Percentiles rank a stretch among this genome's conserved stretches.
Evolutionary conservation across 1,139 yeast genomes (phyloP).

Genomic region (Yamadazyma spencermartinsiae): DNA sequence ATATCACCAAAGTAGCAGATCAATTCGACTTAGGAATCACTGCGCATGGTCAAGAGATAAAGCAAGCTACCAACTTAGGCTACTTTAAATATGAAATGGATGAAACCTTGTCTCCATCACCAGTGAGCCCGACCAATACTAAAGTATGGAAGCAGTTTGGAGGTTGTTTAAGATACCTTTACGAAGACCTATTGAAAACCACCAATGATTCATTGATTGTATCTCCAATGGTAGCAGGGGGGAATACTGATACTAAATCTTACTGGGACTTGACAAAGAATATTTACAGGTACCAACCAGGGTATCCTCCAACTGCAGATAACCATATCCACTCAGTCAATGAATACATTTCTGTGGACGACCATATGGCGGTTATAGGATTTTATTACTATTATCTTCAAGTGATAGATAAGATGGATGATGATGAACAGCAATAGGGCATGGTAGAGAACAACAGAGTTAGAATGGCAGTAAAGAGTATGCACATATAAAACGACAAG

Average conservation of each 20-base stretch:
- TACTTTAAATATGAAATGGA: slow-evolving; percentile 42
- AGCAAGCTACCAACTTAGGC: slow-evolving; percentile 38
- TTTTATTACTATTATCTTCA: slow-evolving; percentile 43
- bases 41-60: slow-evolving; percentile 32
- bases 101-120: slow-evolving; percentile 55
- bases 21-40: slow-evolving; percentile 48
- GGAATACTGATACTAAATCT: slow-evolving; percentile 43
- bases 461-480: no score
- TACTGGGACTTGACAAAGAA: slow-evolving; percentile 43
- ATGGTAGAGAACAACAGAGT: background rate
- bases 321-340: slow-evolving; percentile 33
- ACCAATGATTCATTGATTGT: slow-evolving; percentile 26
- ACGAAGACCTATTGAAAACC: slow-evolving; percentile 44
- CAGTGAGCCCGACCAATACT: slow-evolving; percentile 50
- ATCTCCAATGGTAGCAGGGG: slow-evolving; percentile 37
- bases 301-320: slow-evolving; percentile 10
- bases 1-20: slow-evolving; percentile 42
- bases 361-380: slow-evolving; percentile 26
- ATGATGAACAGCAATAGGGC: background rate
- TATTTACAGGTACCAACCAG: slow-evolving; percentile 40
- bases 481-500: no score
- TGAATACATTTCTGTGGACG: slow-evolving; percentile 31
- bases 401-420: slow-evolving; percentile 22
- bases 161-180: slow-evolving; percentile 58
- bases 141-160: slow-evolving; percentile 54